phyloP scores from a whole-genome alignment of 1,284 basidiomycete genomes.

The Wolfiporia cocos region DNA sequence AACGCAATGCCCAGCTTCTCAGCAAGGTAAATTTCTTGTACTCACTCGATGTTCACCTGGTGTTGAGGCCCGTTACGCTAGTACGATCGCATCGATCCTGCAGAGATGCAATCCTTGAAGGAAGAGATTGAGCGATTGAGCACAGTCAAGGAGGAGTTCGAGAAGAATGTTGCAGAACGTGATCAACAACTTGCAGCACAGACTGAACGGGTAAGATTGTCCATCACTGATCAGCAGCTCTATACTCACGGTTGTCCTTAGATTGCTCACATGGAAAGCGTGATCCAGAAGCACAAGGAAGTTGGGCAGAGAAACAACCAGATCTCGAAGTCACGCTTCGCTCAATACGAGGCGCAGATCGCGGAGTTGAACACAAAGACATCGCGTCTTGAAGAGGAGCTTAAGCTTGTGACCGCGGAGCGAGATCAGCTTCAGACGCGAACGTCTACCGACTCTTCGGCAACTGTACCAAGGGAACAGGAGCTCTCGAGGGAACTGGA shows the following conservation, averaged over 20 bases:
- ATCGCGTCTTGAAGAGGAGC: slow-evolving; percentile 21
- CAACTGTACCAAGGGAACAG: slow-evolving; percentile 13
- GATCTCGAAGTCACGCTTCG: slow-evolving; percentile 27
- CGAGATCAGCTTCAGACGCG: slow-evolving; percentile 26
- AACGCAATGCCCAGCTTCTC: slow-evolving; percentile 75
- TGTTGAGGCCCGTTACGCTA: slow-evolving; percentile 20
- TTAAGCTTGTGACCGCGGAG: slow-evolving; percentile 25
- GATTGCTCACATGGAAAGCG: no score
- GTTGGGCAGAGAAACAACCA: slow-evolving; percentile 28
- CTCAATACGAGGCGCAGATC: slow-evolving; percentile 28
- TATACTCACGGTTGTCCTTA: no score
- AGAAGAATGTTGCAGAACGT: slow-evolving; percentile 32
- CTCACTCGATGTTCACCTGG: not conserved
- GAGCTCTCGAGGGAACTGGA: slow-evolving; percentile 31
- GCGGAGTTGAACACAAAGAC: slow-evolving; percentile 28
- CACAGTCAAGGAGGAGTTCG: no score
- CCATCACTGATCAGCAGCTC: no score
- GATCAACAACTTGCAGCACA: slow-evolving; percentile 28
- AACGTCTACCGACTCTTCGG: slow-evolving; percentile 13
- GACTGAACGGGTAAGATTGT: slow-evolving; percentile 10
- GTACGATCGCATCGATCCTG: slow-evolving; percentile 87
- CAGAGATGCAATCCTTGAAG: slow-evolving; percentile 80
- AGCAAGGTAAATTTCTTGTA: slow-evolving; percentile 49
- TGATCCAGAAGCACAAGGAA: slow-evolving; percentile 22
- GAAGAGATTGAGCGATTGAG: slow-evolving; percentile 60